Evolutionary conservation across 2,329 filamentous ascomycete species (phyloP).

Genomic region (Diatrype stigma): DNA sequence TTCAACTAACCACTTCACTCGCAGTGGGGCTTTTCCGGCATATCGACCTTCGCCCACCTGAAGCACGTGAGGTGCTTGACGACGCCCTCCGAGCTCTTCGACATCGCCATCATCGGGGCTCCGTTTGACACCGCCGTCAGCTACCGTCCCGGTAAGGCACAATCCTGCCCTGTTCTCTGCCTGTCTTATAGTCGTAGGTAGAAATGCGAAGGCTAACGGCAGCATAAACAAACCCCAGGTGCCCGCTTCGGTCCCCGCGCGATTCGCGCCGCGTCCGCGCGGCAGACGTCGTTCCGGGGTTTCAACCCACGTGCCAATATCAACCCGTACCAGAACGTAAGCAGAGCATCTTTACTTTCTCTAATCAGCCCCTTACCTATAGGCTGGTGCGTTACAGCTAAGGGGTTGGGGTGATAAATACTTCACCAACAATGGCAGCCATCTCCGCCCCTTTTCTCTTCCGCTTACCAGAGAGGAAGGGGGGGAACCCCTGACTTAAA

Average conservation of each 20-base stretch:
- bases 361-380: no score
- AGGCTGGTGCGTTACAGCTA: no score
- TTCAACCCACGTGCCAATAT: conserved; percentile 79
- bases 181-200: no score
- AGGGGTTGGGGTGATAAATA: no score
- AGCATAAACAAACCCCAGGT: conserved; percentile 30
- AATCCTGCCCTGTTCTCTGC: no score
- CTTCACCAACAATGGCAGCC: no score
- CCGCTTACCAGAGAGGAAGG: no score
- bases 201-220: neutral
- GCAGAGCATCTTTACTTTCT: no score
- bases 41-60: conserved; percentile 71
- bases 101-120: conserved; percentile 68
- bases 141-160: conserved; percentile 58
- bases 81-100: conserved; percentile 58
- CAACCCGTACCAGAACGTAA: conserved; percentile 76
- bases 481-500: no score
- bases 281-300: conserved; percentile 74
- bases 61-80: conserved; percentile 65
- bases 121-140: conserved; percentile 72
- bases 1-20: neutral
- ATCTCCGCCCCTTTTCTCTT: no score
- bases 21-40: conserved; percentile 65
- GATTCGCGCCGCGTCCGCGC: conserved; percentile 77
- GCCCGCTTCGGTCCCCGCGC: conserved; percentile 83